Conservation (phyloP, 768 basidiomycete genomes). For the Paxillus ammoniavirescens region DNA sequence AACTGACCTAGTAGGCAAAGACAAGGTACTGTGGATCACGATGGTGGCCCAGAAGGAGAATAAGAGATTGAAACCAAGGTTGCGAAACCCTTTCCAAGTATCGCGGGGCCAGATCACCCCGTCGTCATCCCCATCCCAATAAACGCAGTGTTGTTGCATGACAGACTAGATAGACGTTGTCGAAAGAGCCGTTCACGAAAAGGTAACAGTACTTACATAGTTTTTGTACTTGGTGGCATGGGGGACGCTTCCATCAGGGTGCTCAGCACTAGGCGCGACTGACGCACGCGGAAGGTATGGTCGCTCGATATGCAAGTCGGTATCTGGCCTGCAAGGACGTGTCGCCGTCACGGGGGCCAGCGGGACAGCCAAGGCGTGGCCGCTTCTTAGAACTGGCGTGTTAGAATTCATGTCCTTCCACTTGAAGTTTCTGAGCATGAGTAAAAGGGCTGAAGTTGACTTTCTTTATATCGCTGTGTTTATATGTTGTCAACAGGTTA, state of each 20-base stretch:
- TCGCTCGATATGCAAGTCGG: conserved; percentile 24
- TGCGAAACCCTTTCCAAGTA: conserved; percentile 40
- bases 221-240: conserved; percentile 17
- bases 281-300: conserved; percentile 31
- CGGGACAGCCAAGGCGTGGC: conserved; percentile 16
- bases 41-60: conserved; percentile 34
- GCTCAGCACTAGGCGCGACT: conserved; percentile 24
- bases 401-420: conserved; percentile 17
- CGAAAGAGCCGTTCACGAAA: background rate
- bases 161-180: conserved; percentile 28
- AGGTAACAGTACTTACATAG: conserved; percentile 18
- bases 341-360: conserved; percentile 20
- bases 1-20: conserved; percentile 32
- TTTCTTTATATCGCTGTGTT: too few species aligned
- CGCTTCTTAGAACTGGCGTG: conserved; percentile 14
- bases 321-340: conserved; percentile 23
- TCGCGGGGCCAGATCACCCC: conserved; percentile 45
- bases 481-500: too few species aligned
- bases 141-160: conserved; percentile 40
- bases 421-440: conserved; percentile 2
- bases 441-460: too few species aligned
- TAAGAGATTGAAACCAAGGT: conserved; percentile 40
- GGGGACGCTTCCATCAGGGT: conserved; percentile 17
- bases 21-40: conserved; percentile 35
- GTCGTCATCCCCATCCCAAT: conserved; percentile 41